These are phyloP conservation scores for Solanum chacoense DNA, from an alignment of 305 asterid genomes.

Conservation along the genomic window DNA sequence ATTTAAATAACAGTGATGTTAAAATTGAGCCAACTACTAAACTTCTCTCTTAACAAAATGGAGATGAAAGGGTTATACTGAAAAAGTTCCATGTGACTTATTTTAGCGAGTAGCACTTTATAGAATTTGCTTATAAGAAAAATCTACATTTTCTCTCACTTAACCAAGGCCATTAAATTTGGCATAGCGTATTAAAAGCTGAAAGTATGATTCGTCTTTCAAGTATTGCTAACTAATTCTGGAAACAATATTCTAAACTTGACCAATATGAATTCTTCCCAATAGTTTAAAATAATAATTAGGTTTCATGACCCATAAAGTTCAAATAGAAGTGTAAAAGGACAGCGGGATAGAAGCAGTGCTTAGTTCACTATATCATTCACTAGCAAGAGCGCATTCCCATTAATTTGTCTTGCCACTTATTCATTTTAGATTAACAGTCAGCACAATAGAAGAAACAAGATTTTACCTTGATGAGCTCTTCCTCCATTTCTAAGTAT, in stretches of 20 bases:
- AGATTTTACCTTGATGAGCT: conserved; percentile 67
- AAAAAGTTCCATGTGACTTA: neutral
- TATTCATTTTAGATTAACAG: neutral
- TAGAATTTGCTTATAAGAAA: neutral
- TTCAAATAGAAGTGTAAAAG: neutral
- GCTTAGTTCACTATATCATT: neutral
- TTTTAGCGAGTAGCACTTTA: neutral
- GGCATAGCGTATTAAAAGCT: neutral
- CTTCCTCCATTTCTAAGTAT: conserved; percentile 97
- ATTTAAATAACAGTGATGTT: neutral
- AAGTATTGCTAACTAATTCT: neutral
- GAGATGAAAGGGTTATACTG: neutral
- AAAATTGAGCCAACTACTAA: neutral
- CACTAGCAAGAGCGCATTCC: neutral
- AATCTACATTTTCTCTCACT: neutral
- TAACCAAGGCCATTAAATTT: neutral
- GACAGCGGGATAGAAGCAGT: neutral
- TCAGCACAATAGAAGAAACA: neutral
- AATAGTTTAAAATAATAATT: neutral
- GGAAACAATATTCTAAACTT: neutral
- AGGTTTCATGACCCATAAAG: neutral
- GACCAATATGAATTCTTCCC: neutral
- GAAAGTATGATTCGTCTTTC: neutral
- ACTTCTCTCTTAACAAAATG: neutral
- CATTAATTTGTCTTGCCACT: conserved; percentile 5